These are phyloP conservation scores for Acanthamoeba rhysodes DNA, from an alignment of 208 protist genomes.

Conservation along the genomic window DNA sequence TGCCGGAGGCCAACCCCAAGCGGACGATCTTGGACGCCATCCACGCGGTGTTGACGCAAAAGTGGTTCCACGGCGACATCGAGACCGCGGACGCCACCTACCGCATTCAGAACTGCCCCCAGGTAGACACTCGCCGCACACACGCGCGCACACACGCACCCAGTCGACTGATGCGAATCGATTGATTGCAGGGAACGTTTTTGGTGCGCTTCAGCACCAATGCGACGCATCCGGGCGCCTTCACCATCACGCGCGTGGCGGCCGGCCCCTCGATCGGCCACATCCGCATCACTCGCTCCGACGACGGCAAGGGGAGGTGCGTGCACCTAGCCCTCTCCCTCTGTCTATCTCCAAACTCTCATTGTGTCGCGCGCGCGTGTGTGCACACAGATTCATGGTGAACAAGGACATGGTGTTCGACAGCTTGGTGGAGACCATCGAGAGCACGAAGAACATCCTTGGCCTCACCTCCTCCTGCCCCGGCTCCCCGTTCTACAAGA, in stretches of 20 bases:
- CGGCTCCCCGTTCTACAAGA: constrained; percentile 47
- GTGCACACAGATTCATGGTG: not conserved
- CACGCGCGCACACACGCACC: not conserved
- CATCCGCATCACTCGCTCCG: constrained; percentile 68
- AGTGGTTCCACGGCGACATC: constrained; percentile 64
- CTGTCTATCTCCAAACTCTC: not conserved
- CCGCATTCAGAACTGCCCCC: constrained; percentile 52
- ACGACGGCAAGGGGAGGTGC: constrained; percentile 12
- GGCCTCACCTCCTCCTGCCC: constrained; percentile 39
- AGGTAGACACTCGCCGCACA: not conserved
- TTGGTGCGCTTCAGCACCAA: constrained; percentile 65
- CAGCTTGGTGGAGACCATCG: constrained; percentile 48
- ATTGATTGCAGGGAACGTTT: constrained; percentile 39
- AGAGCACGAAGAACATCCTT: constrained; percentile 25
- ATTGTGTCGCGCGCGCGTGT: not conserved
- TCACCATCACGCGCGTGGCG: constrained; percentile 69
- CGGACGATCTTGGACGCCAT: constrained; percentile 30
- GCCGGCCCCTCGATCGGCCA: constrained; percentile 67
- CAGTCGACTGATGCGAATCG: too few species aligned
- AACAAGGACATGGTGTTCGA: constrained; percentile 68
- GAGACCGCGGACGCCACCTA: constrained; percentile 53
- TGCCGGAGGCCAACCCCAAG: not conserved
- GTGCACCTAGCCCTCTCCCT: not conserved
- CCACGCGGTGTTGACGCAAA: constrained; percentile 20
- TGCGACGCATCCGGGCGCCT: constrained; percentile 34